These are phyloP conservation scores for Saxispiralis lemnorum DNA, from an alignment of 495 filamentous ascomycete species.

Conservation along the genomic window DNA sequence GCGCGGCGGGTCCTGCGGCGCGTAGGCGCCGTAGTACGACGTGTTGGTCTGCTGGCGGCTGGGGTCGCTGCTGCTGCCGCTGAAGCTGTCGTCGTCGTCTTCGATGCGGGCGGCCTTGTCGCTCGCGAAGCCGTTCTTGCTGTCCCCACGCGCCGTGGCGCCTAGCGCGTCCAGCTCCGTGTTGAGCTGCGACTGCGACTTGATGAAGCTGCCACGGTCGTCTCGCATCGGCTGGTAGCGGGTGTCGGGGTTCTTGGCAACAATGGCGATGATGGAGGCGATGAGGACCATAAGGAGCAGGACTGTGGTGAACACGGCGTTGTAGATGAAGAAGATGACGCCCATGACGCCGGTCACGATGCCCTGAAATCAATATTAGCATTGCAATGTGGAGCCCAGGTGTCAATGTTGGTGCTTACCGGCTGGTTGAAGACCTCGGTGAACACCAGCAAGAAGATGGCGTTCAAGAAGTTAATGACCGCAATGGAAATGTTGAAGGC, in stretches of 20 bases:
- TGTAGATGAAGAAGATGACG: slow-evolving; percentile 81
- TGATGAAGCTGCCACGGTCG: slow-evolving; percentile 94
- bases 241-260: slow-evolving; percentile 88
- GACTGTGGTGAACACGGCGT: slow-evolving; percentile 71
- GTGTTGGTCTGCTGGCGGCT: slow-evolving; percentile 4
- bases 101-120: slow-evolving; percentile 41
- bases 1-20: too few species aligned
- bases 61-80: slow-evolving; percentile 4
- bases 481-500: slow-evolving; percentile 89
- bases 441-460: slow-evolving; percentile 83
- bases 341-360: slow-evolving; percentile 87
- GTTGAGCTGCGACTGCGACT: slow-evolving; percentile 77
- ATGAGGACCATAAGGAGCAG: slow-evolving; percentile 77
- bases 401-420: slow-evolving; percentile 27
- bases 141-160: slow-evolving; percentile 74
- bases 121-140: slow-evolving; percentile 47
- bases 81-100: slow-evolving; percentile 42
- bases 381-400: neutral
- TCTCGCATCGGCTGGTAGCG: slow-evolving; percentile 95
- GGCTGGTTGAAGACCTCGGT: slow-evolving; percentile 88
- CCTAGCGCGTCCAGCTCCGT: slow-evolving; percentile 88
- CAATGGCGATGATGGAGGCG: slow-evolving; percentile 62
- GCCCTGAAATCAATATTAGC: slow-evolving; percentile 25
- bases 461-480: slow-evolving; percentile 77
- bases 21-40: slow-evolving; percentile 1